Evolutionary conservation across 352 stramenopile species (phyloP).

Genomic region (Pythium brachiatum): DNA sequence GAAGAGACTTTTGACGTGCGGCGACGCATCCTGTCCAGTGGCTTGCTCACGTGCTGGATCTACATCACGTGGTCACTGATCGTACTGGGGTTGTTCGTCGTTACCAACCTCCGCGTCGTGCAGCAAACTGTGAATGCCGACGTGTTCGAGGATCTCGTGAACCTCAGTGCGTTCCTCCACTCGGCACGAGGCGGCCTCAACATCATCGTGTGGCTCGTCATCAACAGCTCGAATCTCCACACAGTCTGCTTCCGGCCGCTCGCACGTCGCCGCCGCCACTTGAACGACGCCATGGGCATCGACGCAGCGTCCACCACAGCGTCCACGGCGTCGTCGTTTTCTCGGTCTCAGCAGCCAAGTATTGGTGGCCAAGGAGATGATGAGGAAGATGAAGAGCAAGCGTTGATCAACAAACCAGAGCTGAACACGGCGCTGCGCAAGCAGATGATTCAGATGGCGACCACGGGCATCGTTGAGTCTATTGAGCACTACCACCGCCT

Average conservation of each 20-base stretch:
- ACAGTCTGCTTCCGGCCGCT: slow-evolving; percentile 28
- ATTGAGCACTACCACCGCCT: slow-evolving; percentile 78
- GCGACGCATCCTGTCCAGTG: slow-evolving; percentile 69
- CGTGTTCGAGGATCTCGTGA: slow-evolving; percentile 59
- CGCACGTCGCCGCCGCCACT: neutral
- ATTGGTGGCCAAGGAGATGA: neutral
- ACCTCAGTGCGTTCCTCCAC: slow-evolving; percentile 78
- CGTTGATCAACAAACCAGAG: slow-evolving; percentile 68
- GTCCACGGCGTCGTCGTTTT: slow-evolving; percentile 4
- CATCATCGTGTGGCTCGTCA: slow-evolving; percentile 84
- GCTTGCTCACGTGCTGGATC: slow-evolving; percentile 75
- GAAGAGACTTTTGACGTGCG: slow-evolving; percentile 87
- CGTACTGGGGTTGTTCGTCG: slow-evolving; percentile 63
- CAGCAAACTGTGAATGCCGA: slow-evolving; percentile 26
- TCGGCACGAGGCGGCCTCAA: slow-evolving; percentile 75
- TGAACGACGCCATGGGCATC: neutral
- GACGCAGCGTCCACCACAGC: neutral
- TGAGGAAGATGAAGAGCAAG: slow-evolving; percentile 28
- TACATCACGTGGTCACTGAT: slow-evolving; percentile 85
- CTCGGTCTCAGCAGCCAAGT: neutral
- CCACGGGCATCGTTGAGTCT: slow-evolving; percentile 84
- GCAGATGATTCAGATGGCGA: slow-evolving; percentile 90
- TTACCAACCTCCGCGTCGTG: slow-evolving; percentile 47
- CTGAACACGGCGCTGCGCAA: slow-evolving; percentile 80
- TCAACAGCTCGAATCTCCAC: slow-evolving; percentile 64